These are phyloP conservation scores for Fusarium fujikuroi DNA, from an alignment of 2,329 filamentous ascomycete genomes.

Conservation along the genomic window DNA sequence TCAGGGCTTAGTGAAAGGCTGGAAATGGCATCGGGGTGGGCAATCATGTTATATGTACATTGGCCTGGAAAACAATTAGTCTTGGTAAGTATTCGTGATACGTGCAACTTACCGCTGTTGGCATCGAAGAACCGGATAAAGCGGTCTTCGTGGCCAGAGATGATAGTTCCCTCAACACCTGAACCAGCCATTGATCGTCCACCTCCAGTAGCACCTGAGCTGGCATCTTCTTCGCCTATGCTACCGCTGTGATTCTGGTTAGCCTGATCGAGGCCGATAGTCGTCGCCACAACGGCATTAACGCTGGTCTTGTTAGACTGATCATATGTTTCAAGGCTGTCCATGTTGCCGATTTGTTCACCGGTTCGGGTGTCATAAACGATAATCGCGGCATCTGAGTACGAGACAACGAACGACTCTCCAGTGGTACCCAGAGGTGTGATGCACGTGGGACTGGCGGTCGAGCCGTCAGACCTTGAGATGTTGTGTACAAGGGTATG, in stretches of 20 bases:
- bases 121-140: constrained; percentile 98
- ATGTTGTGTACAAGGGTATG: constrained; percentile 92
- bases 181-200: constrained; percentile 72
- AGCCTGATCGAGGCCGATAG: constrained; percentile 79
- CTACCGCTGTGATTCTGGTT: constrained; percentile 63
- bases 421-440: constrained; percentile 85
- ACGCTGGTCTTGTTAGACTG: constrained; percentile 82
- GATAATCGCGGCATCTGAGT: constrained; percentile 87
- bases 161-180: constrained; percentile 90
- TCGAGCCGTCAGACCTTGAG: constrained; percentile 70
- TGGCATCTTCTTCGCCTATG: constrained; percentile 77
- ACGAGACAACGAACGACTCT: constrained; percentile 92
- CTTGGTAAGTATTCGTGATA: not conserved
- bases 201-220: constrained; percentile 82
- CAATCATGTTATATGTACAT: constrained; percentile 99
- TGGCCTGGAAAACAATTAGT: constrained; percentile 71
- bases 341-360: constrained; percentile 92
- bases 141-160: constrained; percentile 95
- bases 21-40: constrained; percentile 92
- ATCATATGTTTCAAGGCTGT: constrained; percentile 93
- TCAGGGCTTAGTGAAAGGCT: constrained; percentile 92
- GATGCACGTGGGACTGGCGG: constrained; percentile 88
- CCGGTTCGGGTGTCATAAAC: constrained; percentile 93
- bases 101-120: constrained; percentile 87
- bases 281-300: constrained; percentile 91